Base-by-base conservation (phyloP, 495 filamentous ascomycete genomes). In the Cercophora scortea region DNA sequence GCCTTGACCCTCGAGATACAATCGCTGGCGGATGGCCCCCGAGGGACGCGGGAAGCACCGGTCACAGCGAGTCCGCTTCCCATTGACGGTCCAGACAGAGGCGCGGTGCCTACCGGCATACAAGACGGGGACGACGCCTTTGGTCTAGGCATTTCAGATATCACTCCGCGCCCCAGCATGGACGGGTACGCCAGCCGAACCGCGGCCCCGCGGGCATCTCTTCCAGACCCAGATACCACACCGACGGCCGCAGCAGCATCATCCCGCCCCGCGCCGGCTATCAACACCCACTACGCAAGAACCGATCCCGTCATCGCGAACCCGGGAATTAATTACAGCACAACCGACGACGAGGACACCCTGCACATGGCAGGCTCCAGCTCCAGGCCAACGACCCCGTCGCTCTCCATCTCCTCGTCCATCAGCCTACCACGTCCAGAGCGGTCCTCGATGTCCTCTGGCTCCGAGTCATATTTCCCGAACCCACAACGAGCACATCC, bases 331-430 rank as follows among this genome's bases (percentile, higher is more conserved):
- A 75, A 77, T 39, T 87, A 87, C 57, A 83, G 82, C 43, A 90
- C 85, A 8, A 90, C 87, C 8, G 87, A 91, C 59, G 88, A 92
- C 52, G 88, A 94, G 47, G 89, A 94, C 45, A 67, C 36, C 11
- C 66, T 87, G 9, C 78, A 79, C 52, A 82, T 86, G 51, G 71
- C 76, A 15, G 70, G 62, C 7, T 68, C 59, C 6, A 38, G 41
- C 32, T 55, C 65, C 4, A 42, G 59, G 18, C 41, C 54, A 12
- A 45, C 57, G 17, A 47, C 49, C 15, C 56, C 52, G 1, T 59
- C 59, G 17, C 53, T 40, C n/a, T 58, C 55, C 35, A 51, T 56
- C 16, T 55, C 64, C 16, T 61, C 65, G 39, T 55, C 70, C 16
- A 44, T 60, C 52, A 58, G 54, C 46, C 71, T 60, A n/a, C 67